Evolutionary conservation across 257 asterid genomes (phyloP).

Genomic region (Nicotiana sylvestris): DNA sequence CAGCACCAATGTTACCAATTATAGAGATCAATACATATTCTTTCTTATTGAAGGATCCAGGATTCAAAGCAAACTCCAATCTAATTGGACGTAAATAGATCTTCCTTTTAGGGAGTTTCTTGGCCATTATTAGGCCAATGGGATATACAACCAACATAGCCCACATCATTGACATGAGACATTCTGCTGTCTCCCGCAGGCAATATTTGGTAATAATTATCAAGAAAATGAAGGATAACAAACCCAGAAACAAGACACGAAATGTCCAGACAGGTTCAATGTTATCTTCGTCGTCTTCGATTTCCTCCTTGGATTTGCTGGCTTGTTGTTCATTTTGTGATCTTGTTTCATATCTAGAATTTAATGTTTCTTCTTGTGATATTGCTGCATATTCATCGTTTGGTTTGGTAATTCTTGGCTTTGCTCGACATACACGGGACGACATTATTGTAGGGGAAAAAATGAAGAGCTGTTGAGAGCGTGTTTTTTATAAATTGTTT

Average conservation of each 20-base stretch:
- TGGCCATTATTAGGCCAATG: constrained; percentile 46
- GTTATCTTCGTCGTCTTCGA: constrained; percentile 2
- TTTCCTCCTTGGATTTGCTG: neutral
- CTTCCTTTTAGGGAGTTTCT: constrained; percentile 39
- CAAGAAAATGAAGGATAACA: constrained; percentile 34
- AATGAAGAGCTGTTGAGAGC: neutral
- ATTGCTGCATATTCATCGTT: neutral
- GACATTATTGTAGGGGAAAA: neutral
- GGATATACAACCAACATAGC: constrained; percentile 29
- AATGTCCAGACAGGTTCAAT: constrained; percentile 57
- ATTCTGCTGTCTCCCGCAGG: constrained; percentile 41
- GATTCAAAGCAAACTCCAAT: constrained; percentile 50
- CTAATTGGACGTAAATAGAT: constrained; percentile 31
- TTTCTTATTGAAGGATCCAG: constrained; percentile 48
- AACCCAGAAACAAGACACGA: constrained; percentile 49
- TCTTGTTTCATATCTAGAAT: neutral
- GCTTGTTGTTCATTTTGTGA: neutral
- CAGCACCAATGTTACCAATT: constrained; percentile 58
- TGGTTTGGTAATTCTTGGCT: neutral
- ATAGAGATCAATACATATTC: constrained; percentile 63
- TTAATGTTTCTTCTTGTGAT: neutral
- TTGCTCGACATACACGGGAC: neutral
- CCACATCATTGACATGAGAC: constrained; percentile 44
- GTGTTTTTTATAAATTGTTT: neutral
- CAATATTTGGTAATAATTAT: constrained; percentile 42